Percentiles rank a stretch among this genome's conserved stretches.
phyloP scores from a whole-genome alignment of 495 filamentous ascomycete species.

The Evernia prunastri region DNA sequence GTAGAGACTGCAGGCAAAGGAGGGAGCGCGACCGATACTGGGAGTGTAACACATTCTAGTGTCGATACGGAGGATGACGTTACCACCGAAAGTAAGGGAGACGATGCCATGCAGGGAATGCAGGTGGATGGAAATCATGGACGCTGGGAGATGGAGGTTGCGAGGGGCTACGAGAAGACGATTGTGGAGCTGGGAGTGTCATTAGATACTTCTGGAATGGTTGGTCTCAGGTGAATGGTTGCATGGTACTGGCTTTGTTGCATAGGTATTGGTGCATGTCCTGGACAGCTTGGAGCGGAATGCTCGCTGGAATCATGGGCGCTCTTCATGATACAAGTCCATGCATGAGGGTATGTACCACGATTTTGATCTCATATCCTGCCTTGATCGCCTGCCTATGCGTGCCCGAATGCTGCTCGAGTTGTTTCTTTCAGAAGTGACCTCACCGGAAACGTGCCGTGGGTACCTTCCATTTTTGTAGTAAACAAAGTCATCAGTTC shows the following conservation, averaged over 20 bases:
- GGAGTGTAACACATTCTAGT: slow-evolving; percentile 30
- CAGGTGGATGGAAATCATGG: slow-evolving; percentile 39
- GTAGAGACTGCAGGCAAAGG: slow-evolving; percentile 54
- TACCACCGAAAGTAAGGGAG: slow-evolving; percentile 34
- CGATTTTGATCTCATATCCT: neutral
- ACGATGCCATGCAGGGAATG: slow-evolving; percentile 30
- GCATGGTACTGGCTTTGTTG: too few species aligned
- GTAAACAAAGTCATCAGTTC: neutral
- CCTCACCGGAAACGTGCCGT: neutral
- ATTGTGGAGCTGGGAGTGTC: slow-evolving; percentile 35
- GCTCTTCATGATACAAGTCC: neutral
- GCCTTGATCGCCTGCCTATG: neutral
- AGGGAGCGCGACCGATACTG: slow-evolving; percentile 28
- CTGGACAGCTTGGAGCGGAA: neutral
- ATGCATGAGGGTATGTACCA: neutral
- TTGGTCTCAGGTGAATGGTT: neutral
- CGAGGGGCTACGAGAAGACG: slow-evolving; percentile 70
- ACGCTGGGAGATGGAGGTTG: slow-evolving; percentile 60
- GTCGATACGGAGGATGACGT: slow-evolving; percentile 31
- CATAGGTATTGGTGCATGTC: neutral
- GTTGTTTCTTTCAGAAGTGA: neutral
- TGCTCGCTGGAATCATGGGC: neutral
- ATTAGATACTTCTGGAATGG: slow-evolving; percentile 16
- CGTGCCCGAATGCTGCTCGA: neutral
- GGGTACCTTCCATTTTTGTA: neutral